phyloP scores from a whole-genome alignment of 2,329 filamentous ascomycete species.

The Colletotrichum melonis region DNA sequence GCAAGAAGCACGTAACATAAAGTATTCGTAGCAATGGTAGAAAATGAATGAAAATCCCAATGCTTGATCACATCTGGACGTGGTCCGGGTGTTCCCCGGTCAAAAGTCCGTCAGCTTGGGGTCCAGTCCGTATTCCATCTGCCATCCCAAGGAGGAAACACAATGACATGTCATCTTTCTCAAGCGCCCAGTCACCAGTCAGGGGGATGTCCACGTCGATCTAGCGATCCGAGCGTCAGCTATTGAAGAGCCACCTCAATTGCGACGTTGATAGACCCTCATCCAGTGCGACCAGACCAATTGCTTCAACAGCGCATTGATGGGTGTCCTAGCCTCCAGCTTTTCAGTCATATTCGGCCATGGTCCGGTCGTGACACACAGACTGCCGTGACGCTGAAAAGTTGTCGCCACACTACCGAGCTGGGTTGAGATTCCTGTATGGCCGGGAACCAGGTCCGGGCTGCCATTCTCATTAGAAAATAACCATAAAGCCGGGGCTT shows the following conservation, averaged over 20 bases:
- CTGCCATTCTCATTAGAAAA: neutral
- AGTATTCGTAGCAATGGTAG: neutral
- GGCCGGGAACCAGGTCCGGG: neutral
- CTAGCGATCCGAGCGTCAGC: conserved; percentile 4
- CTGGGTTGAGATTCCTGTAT: neutral
- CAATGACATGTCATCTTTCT: neutral
- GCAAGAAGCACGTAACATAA: neutral
- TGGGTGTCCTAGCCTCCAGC: too few species aligned
- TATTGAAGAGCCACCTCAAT: neutral
- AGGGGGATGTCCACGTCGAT: conserved; percentile 1
- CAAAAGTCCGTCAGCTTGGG: neutral
- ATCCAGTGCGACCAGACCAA: neutral
- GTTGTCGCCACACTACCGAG: too few species aligned
- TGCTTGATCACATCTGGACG: neutral
- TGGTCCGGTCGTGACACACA: neutral
- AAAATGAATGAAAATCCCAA: neutral
- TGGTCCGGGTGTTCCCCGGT: neutral
- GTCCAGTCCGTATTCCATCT: neutral
- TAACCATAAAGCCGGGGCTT: neutral
- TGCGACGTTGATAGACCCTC: neutral
- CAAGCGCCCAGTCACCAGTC: neutral
- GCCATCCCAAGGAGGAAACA: neutral
- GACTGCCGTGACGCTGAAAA: neutral
- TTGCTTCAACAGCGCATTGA: neutral
- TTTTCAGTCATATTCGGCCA: neutral